These are phyloP conservation scores for Camelina sativa DNA, from an alignment of 345 rosid species.

Conservation along the genomic window DNA sequence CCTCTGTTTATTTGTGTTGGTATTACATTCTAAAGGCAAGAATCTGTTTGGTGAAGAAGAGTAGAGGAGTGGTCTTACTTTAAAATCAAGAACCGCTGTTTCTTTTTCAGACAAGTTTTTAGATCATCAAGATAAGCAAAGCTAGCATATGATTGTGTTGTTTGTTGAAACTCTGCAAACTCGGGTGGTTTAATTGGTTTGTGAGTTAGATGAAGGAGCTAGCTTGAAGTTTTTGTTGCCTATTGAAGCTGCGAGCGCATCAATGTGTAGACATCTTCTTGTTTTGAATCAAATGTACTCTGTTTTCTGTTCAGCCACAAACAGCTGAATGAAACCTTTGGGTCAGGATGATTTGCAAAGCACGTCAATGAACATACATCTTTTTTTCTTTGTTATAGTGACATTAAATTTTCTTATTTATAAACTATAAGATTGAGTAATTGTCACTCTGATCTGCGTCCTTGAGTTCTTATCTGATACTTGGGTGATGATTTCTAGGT, in stretches of 20 bases:
- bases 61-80: not conserved
- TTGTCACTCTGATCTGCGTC: not conserved
- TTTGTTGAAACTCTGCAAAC: not conserved
- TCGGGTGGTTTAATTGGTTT: not conserved
- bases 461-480: not conserved
- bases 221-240: not conserved
- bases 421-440: not conserved
- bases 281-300: not conserved
- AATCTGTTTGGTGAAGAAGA: not conserved
- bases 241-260: not conserved
- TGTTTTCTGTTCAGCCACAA: not conserved
- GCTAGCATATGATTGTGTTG: not conserved
- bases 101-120: not conserved
- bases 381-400: not conserved
- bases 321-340: not conserved
- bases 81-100: not conserved
- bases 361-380: not conserved
- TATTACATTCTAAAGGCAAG: conserved; percentile 2
- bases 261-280: conserved; percentile 1
- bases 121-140: not conserved
- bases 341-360: not conserved
- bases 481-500: not conserved
- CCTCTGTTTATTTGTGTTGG: not conserved
- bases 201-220: conserved; percentile 6
- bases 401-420: too few relatives aligned